Evolutionary conservation across 139 green algal species (phyloP).

Genomic region (Pycnococcus provasolii): DNA sequence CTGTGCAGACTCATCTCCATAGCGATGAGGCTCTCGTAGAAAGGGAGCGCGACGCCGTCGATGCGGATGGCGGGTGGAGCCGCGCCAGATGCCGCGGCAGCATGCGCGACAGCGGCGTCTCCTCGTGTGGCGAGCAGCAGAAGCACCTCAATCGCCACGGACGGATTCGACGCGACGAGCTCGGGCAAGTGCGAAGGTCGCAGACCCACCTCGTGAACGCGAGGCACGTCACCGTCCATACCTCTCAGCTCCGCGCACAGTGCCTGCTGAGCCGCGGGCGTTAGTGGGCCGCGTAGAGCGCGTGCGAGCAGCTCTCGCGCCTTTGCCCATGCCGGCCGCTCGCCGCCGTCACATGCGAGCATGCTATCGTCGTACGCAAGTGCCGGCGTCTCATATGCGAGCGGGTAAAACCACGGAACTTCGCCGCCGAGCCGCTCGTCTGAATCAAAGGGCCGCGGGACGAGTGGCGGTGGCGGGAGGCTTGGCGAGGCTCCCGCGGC

Average conservation of each 20-base stretch:
- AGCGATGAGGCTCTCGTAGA: conserved; percentile 37
- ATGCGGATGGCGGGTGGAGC: background rate
- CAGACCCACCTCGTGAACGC: conserved; percentile 6
- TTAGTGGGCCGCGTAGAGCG: conserved; percentile 42
- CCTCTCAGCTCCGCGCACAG: conserved; percentile 9
- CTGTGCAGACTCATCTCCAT: conserved; percentile 65
- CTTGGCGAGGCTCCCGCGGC: too few relatives aligned
- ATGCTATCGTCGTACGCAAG: too few relatives aligned
- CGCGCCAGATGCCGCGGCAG: background rate
- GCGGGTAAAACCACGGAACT: too few relatives aligned
- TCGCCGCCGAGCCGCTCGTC: too few relatives aligned
- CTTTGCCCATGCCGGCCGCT: too few relatives aligned
- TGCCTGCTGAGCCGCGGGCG: conserved; percentile 46
- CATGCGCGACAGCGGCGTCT: conserved; percentile 8
- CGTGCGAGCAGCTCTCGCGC: conserved; percentile 40
- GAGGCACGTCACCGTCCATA: background rate
- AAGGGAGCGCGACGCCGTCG: conserved; percentile 22
- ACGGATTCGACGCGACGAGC: conserved; percentile 59
- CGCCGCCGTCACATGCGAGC: too few relatives aligned
- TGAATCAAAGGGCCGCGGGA: too few relatives aligned
- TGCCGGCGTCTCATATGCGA: too few relatives aligned
- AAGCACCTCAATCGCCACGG: conserved; percentile 47
- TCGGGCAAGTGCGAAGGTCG: conserved; percentile 28
- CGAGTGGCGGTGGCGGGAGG: too few relatives aligned
- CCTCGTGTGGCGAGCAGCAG: conserved; percentile 34